Evolutionary conservation across 2,329 filamentous ascomycete genomes (phyloP), one percentile per base, ranked within the genome.

Genomic region (Colletotrichum orchidophilum): DNA sequence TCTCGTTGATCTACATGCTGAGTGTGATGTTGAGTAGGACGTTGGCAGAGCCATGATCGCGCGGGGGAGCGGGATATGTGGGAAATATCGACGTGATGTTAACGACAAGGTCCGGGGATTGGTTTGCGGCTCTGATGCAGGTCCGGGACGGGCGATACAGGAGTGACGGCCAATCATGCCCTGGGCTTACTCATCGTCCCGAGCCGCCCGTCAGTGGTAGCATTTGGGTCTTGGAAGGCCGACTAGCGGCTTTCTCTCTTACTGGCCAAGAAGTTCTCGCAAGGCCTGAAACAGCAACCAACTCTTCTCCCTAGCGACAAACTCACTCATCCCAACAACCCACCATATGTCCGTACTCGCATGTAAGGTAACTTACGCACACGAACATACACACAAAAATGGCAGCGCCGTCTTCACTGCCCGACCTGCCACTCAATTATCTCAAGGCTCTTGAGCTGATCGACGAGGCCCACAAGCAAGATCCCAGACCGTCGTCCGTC

Each of bases 391-490:
- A 55, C 31, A 13, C 39, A 29, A 61, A 29, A 61, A 65, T 70
- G 70, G 52, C 52, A 39, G 31, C 46, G 24, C 29, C 31, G 15
- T 42, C 33, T 24, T 69, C 66, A 29, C 26, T 83, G 3, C 76
- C 78, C 15, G 66, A 78, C 2, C 80, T 87, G 31, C 77, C 82
- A 1, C 73, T 76, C 9, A 81, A 82, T 73, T 89, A 85, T 70
- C 78, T 79, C 52, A 80, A 81, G 63, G 93, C 92, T 29, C 83
- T 95, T 50, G 79, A 85, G 46, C 86, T 90, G 74, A 95, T 97
- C 77, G 94, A 96, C 82, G 87, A 88, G 65, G 94, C 92, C 53
- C 82, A 83, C 73, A 76, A 78, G 50, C 63, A 80, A 52, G 82
- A 83, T 67, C 77, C 81, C 12, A 81, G 79, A 46, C 76, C 72